Evolutionary conservation across 1,139 yeast genomes (phyloP).

Genomic region (Candida anutae): DNA sequence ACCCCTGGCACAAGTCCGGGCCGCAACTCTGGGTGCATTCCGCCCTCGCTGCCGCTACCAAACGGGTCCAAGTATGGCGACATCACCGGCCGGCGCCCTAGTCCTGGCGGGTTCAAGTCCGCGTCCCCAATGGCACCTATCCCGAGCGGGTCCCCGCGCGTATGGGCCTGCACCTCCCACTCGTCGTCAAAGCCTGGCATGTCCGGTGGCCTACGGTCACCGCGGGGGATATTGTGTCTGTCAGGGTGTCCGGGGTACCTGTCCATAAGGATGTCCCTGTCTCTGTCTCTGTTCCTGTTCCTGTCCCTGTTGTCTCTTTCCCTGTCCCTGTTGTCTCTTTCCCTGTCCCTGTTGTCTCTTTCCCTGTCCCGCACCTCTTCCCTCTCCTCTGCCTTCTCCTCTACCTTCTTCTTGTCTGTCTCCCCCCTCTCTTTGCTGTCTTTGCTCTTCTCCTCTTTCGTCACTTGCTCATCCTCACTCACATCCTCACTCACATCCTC

Average conservation of each 20-base stretch:
- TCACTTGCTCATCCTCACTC: neutral
- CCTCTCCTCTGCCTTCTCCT: too few species aligned
- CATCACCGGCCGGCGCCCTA: constrained; percentile 33
- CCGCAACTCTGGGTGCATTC: constrained; percentile 46
- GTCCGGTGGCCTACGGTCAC: too few species aligned
- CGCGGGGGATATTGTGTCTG: too few species aligned
- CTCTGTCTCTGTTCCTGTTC: too few species aligned
- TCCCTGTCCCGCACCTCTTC: too few species aligned
- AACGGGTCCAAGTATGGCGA: constrained; percentile 34
- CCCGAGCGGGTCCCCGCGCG: constrained; percentile 4
- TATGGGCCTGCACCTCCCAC: constrained; percentile 13
- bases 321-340: too few species aligned
- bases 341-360: too few species aligned
- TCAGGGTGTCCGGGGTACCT: too few species aligned
- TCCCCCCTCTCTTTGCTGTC: too few species aligned
- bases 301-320: too few species aligned
- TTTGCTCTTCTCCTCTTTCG: neutral
- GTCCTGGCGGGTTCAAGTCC: constrained; percentile 47
- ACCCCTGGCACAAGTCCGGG: constrained; percentile 43
- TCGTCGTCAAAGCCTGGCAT: constrained; percentile 24
- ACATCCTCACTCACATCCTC: neutral
- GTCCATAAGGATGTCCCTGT: too few species aligned
- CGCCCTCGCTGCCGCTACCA: constrained; percentile 23
- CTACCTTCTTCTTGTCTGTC: too few species aligned
- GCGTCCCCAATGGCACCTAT: constrained; percentile 39